Evolutionary conservation across 257 asterid species (phyloP).

Genomic region (Nicotiana tabacum): DNA sequence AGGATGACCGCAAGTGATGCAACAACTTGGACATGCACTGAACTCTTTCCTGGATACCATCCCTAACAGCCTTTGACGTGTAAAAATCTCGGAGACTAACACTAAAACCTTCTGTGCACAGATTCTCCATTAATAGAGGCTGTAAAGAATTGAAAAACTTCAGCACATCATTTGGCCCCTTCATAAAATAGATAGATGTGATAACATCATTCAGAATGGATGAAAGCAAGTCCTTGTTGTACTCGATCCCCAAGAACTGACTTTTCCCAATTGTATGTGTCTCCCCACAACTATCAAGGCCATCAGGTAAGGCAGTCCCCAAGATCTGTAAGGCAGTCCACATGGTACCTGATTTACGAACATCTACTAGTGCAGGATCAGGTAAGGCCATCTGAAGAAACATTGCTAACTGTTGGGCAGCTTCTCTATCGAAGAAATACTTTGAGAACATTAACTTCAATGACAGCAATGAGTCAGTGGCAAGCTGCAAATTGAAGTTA

Average conservation of each 20-base stretch:
- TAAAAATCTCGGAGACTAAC: slow-evolving; percentile 68
- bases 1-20: slow-evolving; percentile 37
- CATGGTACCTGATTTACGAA: slow-evolving; percentile 44
- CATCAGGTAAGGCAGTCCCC: slow-evolving; percentile 63
- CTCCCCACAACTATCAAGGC: slow-evolving; percentile 72
- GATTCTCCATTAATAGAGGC: slow-evolving; percentile 79
- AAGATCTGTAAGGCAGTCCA: slow-evolving; percentile 85
- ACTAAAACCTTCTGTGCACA: slow-evolving; percentile 69
- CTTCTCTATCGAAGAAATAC: slow-evolving; percentile 38
- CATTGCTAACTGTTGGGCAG: slow-evolving; percentile 84
- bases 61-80: slow-evolving; percentile 44
- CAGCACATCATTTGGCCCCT: slow-evolving; percentile 82
- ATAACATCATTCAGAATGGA: slow-evolving; percentile 60
- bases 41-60: slow-evolving; percentile 42
- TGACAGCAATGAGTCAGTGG: slow-evolving; percentile 72
- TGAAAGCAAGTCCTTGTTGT: slow-evolving; percentile 49
- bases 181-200: slow-evolving; percentile 70
- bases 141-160: slow-evolving; percentile 68
- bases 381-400: slow-evolving; percentile 48
- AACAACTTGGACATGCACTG: slow-evolving; percentile 47
- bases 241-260: slow-evolving; percentile 52
- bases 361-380: slow-evolving; percentile 53
- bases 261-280: slow-evolving; percentile 44
- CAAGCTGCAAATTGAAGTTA: slow-evolving; percentile 84
- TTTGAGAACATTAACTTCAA: slow-evolving; percentile 56